These are phyloP conservation scores for Cucumis melo DNA, from an alignment of 306 rosid genomes.

Conservation along the genomic window DNA sequence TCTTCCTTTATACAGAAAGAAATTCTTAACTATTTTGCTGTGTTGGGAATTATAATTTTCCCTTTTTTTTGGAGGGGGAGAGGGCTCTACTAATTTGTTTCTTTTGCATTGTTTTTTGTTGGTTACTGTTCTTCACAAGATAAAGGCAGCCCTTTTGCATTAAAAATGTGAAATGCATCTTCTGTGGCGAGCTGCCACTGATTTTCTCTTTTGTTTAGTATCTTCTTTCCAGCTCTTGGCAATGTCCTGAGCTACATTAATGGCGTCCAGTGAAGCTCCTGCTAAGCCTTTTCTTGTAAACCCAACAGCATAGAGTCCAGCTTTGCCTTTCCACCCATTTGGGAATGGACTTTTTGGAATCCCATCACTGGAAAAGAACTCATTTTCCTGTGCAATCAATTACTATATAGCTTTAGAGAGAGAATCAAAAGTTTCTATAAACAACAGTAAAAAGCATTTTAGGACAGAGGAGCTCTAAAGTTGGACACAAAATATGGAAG, in stretches of 20 bases:
- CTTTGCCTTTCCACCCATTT: slow-evolving; percentile 88
- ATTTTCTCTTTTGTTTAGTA: slow-evolving; percentile 45
- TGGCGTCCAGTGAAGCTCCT: slow-evolving; percentile 81
- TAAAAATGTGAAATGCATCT: slow-evolving; percentile 58
- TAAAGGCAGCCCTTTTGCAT: not conserved
- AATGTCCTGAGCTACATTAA: slow-evolving; percentile 77
- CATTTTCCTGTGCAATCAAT: slow-evolving; percentile 47
- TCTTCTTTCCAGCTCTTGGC: slow-evolving; percentile 83
- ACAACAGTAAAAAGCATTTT: not conserved
- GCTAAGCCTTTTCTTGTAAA: slow-evolving; percentile 82
- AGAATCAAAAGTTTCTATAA: not conserved
- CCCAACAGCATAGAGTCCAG: slow-evolving; percentile 83
- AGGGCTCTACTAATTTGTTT: slow-evolving; percentile 1
- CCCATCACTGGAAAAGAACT: slow-evolving; percentile 65
- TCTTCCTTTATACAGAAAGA: slow-evolving; percentile 41
- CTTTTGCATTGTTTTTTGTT: not conserved
- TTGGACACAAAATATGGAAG: not conserved
- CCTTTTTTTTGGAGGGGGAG: not conserved
- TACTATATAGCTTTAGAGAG: not conserved
- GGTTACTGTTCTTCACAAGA: slow-evolving; percentile 1
- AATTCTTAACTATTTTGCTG: not conserved
- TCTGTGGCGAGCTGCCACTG: slow-evolving; percentile 53
- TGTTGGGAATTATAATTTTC: slow-evolving; percentile 1
- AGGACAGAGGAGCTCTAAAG: not conserved
- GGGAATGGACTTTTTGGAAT: slow-evolving; percentile 66